Percentiles rank a stretch among this genome's conserved stretches.
These are phyloP conservation scores for Neocucurbitaria cava DNA, from an alignment of 2,329 filamentous ascomycete genomes.

Conservation along the genomic window DNA sequence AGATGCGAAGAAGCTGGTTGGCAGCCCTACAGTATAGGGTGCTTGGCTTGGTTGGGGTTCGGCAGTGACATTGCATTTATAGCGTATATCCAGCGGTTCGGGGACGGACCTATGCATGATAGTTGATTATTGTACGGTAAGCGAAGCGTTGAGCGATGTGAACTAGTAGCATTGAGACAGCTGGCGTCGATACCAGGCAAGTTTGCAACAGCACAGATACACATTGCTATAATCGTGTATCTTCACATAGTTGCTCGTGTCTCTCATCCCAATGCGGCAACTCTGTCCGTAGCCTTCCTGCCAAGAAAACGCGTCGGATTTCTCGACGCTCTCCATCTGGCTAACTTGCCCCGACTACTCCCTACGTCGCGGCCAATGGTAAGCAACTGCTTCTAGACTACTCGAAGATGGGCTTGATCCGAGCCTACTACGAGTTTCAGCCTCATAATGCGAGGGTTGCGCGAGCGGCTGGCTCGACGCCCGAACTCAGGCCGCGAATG, in stretches of 20 bases:
- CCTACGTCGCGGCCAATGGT: constrained; percentile 15
- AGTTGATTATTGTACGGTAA: neutral
- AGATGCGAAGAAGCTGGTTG: constrained; percentile 15
- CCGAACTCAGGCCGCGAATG: constrained; percentile 31
- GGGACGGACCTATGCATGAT: neutral
- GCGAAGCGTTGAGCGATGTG: neutral
- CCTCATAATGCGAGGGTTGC: constrained; percentile 33
- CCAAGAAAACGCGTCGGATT: constrained; percentile 6
- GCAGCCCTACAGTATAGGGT: constrained; percentile 7
- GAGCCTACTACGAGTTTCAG: constrained; percentile 33
- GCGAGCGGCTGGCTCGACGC: constrained; percentile 15
- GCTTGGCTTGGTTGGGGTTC: neutral
- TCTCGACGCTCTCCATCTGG: constrained; percentile 21
- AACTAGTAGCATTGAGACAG: neutral
- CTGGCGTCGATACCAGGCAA: neutral
- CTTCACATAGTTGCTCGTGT: constrained; percentile 8
- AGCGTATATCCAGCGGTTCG: neutral
- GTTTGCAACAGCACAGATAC: neutral
- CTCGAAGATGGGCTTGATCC: constrained; percentile 10
- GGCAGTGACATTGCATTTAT: neutral
- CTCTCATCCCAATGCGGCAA: constrained; percentile 25
- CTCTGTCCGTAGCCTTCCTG: constrained; percentile 18
- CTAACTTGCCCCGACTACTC: constrained; percentile 22
- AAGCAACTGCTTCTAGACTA: constrained; percentile 6
- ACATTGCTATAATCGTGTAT: constrained; percentile 12